Conservation (phyloP, 768 basidiomycete genomes). For the Lepiota venenata region DNA sequence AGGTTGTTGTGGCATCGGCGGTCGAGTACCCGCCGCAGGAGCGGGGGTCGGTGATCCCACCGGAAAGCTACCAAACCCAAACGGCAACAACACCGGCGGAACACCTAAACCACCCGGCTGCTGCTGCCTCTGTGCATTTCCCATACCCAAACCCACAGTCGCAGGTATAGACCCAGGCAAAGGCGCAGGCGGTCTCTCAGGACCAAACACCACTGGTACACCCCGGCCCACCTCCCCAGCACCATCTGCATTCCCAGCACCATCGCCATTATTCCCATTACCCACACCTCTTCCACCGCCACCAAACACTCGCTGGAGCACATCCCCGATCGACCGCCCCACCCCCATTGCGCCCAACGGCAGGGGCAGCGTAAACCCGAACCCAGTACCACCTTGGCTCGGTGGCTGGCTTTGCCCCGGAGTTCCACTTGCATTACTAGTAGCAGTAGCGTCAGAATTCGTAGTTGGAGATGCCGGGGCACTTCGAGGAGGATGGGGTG, state of each 20-base stretch:
- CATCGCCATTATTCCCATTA: neutral
- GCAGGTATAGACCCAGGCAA: neutral
- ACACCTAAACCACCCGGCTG: neutral
- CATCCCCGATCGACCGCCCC: neutral
- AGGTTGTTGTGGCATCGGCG: neutral
- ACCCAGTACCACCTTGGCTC: neutral
- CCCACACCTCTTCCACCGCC: neutral
- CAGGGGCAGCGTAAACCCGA: neutral
- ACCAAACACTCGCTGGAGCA: conserved; percentile 1
- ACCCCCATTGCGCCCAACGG: neutral
- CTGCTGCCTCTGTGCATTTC: neutral
- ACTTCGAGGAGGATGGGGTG: neutral
- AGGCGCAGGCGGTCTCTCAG: conserved; percentile 2
- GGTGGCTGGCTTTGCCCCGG: neutral
- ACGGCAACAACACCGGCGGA: neutral
- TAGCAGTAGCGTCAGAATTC: neutral
- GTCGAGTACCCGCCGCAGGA: neutral
- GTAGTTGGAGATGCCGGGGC: neutral
- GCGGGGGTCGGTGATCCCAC: neutral
- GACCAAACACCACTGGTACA: conserved; percentile 1
- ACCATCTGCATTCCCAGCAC: neutral
- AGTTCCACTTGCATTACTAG: neutral
- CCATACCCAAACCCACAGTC: neutral
- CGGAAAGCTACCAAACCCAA: neutral
- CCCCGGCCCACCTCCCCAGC: neutral